phyloP scores from a whole-genome alignment of 2,329 filamentous ascomycete species.

The Colletotrichum ledebouriae region DNA sequence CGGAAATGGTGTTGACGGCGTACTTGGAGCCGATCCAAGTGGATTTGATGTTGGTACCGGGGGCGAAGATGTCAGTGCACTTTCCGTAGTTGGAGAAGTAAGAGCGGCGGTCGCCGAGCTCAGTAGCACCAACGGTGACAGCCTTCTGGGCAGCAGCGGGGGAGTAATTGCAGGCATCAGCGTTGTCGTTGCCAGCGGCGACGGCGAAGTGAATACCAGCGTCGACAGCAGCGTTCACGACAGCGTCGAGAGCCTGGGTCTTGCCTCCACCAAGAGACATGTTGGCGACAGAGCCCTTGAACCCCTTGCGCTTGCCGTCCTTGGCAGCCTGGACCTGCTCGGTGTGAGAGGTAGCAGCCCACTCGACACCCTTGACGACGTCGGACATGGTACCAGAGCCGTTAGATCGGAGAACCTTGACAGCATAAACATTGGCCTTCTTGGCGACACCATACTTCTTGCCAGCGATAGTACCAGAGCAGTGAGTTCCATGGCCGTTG shows the following conservation, averaged over 20 bases:
- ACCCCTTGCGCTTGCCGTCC: constrained; percentile 91
- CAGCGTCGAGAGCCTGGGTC: constrained; percentile 89
- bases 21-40: constrained; percentile 98
- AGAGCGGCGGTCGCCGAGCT: constrained; percentile 92
- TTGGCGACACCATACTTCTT: constrained; percentile 99
- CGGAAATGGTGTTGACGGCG: constrained; percentile 98
- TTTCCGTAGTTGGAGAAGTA: constrained; percentile 99
- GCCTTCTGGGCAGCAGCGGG: constrained; percentile 92
- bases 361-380: constrained; percentile 98
- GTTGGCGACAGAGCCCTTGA: constrained; percentile 99
- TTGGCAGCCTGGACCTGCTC: constrained; percentile 84
- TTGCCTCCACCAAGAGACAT: constrained; percentile 99
- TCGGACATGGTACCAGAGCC: constrained; percentile 99
- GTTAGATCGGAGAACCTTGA: constrained; percentile 98
- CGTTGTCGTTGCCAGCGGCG: constrained; percentile 98
- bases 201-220: constrained; percentile 97
- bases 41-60: constrained; percentile 95
- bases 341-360: constrained; percentile 83
- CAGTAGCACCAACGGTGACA: constrained; percentile 95
- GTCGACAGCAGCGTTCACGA: constrained; percentile 93
- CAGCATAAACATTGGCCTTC: constrained; percentile 96
- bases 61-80: constrained; percentile 99
- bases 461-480: constrained; percentile 96
- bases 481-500: constrained; percentile 99
- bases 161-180: constrained; percentile 99